Conservation (phyloP, 1,284 basidiomycete species). For the Phellopilus nigrolimitatus region DNA sequence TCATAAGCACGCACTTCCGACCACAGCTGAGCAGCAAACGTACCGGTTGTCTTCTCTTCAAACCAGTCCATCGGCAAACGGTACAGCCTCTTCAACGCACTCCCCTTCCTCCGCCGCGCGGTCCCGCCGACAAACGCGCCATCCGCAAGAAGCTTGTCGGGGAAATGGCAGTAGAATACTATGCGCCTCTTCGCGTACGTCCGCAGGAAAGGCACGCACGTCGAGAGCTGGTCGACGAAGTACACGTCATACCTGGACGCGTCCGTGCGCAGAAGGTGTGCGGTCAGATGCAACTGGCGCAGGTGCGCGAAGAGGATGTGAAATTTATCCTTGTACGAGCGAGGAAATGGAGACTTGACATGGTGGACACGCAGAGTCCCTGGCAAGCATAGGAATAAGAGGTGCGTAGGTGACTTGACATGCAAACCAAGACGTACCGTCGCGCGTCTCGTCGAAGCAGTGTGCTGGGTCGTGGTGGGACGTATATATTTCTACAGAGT, state of each 20-base stretch:
- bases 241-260: constrained; percentile 73
- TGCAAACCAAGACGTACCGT: constrained; percentile 51
- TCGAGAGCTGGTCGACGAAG: constrained; percentile 93
- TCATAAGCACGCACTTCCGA: constrained; percentile 1
- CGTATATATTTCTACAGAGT: constrained; percentile 90
- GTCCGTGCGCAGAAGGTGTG: constrained; percentile 48
- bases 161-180: constrained; percentile 98
- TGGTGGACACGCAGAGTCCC: constrained; percentile 84
- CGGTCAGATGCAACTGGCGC: constrained; percentile 79
- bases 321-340: constrained; percentile 70
- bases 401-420: constrained; percentile 15
- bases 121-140: constrained; percentile 65
- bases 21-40: constrained; percentile 26
- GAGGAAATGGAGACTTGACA: constrained; percentile 74
- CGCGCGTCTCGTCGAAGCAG: constrained; percentile 86
- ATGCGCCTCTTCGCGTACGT: constrained; percentile 67
- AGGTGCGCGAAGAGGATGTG: constrained; percentile 89
- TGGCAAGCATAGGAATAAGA: constrained; percentile 29
- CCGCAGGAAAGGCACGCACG: constrained; percentile 83
- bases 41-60: constrained; percentile 88
- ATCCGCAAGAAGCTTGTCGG: constrained; percentile 85
- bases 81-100: constrained; percentile 70
- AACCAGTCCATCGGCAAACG: constrained; percentile 86
- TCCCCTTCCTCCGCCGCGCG: constrained; percentile 34
- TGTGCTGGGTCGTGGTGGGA: constrained; percentile 84